A percentile compares a stretch with the other conserved stretches of the same genome.
Conservation (phyloP, 805 yeast genomes). For the Starmerella bombicola region DNA sequence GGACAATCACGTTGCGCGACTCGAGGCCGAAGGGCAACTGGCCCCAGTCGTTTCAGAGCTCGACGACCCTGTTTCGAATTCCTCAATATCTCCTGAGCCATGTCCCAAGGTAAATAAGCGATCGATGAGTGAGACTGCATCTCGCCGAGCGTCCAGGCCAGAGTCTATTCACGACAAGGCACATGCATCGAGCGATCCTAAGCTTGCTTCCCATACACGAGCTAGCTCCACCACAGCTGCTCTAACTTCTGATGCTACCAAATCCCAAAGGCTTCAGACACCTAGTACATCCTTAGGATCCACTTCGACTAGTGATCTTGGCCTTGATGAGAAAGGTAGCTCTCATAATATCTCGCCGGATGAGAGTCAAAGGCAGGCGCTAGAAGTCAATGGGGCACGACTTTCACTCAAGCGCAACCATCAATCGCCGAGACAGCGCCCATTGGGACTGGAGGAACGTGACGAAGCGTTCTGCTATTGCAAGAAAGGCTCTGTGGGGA, state of each 20-base stretch:
- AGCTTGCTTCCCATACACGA: not conserved
- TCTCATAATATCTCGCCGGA: not conserved
- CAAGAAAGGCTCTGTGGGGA: conserved; percentile 86
- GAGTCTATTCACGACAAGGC: conserved; percentile 3
- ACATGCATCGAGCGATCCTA: not conserved
- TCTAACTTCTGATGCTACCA: not conserved
- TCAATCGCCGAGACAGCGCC: conserved; percentile 13
- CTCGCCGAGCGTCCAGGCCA: conserved; percentile 6
- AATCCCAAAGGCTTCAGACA: too few relatives aligned
- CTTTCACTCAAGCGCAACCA: conserved; percentile 15
- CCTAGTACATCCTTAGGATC: not conserved
- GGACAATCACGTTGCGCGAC: conserved; percentile 59
- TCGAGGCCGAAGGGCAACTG: conserved; percentile 67
- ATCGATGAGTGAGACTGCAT: conserved; percentile 3
- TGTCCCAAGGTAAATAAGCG: conserved; percentile 5
- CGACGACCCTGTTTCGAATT: conserved; percentile 10
- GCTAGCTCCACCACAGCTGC: not conserved
- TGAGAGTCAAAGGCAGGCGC: conserved; percentile 4
- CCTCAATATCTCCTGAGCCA: conserved; percentile 15
- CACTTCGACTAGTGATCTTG: not conserved
- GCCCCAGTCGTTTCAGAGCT: conserved; percentile 31
- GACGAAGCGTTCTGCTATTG: conserved; percentile 72
- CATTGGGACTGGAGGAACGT: conserved; percentile 38
- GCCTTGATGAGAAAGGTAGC: not conserved
- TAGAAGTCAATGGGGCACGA: conserved; percentile 14